phyloP scores from a whole-genome alignment of 2,329 filamentous ascomycete genomes.

The Diaporthe eres region DNA sequence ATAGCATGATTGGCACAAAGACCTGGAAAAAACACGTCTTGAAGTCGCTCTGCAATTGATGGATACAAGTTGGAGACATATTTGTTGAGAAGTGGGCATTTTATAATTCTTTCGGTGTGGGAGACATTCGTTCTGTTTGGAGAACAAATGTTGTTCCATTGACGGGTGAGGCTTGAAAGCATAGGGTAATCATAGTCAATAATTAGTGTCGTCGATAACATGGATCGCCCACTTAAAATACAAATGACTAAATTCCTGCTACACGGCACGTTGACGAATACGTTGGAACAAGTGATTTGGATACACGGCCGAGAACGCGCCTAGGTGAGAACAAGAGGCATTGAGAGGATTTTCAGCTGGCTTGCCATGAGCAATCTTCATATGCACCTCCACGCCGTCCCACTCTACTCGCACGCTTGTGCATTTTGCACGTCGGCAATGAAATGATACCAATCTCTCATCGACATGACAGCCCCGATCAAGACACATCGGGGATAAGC shows the following conservation, averaged over 20 bases:
- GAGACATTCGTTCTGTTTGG: neutral
- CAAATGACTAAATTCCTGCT: neutral
- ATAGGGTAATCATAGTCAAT: neutral
- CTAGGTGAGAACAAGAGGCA: neutral
- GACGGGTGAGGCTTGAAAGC: neutral
- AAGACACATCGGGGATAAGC: constrained; percentile 34
- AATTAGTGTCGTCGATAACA: neutral
- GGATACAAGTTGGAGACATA: neutral
- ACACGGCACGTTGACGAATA: neutral
- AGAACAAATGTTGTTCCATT: neutral
- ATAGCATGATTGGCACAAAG: neutral
- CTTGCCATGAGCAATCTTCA: neutral
- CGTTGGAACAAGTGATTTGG: neutral
- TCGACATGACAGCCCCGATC: neutral
- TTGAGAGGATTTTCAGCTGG: neutral
- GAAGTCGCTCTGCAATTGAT: no score
- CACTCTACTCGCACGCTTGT: neutral
- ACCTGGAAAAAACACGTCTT: no score
- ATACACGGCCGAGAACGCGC: neutral
- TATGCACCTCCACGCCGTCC: neutral
- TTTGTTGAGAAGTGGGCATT: neutral
- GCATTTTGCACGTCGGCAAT: neutral
- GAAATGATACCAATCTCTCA: neutral
- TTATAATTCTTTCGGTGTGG: neutral
- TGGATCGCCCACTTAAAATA: neutral